Conservation (phyloP, 768 basidiomycete species). For the Tricholoma saponaceum region DNA sequence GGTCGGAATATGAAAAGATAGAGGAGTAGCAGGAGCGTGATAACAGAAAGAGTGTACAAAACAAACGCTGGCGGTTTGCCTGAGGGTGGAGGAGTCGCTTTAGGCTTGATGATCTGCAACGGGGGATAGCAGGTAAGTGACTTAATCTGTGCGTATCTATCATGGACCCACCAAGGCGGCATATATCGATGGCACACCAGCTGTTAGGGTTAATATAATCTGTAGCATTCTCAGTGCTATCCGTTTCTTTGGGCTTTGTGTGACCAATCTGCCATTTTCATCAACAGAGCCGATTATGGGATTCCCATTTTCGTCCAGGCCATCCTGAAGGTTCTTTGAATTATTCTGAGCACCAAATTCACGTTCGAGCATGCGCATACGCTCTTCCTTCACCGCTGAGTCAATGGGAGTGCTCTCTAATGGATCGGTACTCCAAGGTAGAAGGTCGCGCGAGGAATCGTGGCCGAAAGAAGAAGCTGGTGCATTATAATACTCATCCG, state of each 20-base stretch:
- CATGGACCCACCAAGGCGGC: slow-evolving; percentile 50
- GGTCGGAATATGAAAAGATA: slow-evolving; percentile 58
- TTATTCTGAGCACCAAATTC: slow-evolving; percentile 52
- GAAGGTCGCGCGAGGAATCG: slow-evolving; percentile 37
- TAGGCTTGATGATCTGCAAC: slow-evolving; percentile 51
- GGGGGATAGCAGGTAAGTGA: slow-evolving; percentile 6
- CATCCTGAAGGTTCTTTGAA: slow-evolving; percentile 20
- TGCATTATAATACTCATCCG: slow-evolving; percentile 28
- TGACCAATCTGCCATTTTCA: slow-evolving; percentile 52
- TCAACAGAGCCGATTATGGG: slow-evolving; percentile 57
- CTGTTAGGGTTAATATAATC: slow-evolving; percentile 45
- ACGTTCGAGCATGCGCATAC: slow-evolving; percentile 66
- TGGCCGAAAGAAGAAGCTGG: slow-evolving; percentile 34
- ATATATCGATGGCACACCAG: slow-evolving; percentile 56
- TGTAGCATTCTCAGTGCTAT: slow-evolving; percentile 43
- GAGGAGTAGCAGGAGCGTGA: slow-evolving; percentile 46
- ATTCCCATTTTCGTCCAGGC: slow-evolving; percentile 42
- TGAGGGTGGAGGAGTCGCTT: slow-evolving; percentile 44
- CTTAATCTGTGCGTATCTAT: background rate
- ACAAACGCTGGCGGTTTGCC: slow-evolving; percentile 49
- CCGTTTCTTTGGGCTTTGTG: slow-evolving; percentile 61
- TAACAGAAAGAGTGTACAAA: slow-evolving; percentile 52
- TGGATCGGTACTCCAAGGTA: slow-evolving; percentile 53
- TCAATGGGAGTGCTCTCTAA: slow-evolving; percentile 39
- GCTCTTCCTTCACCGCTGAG: slow-evolving; percentile 57